Evolutionary conservation across 257 asterid species (phyloP).

Genomic region (Solanum etuberosum): DNA sequence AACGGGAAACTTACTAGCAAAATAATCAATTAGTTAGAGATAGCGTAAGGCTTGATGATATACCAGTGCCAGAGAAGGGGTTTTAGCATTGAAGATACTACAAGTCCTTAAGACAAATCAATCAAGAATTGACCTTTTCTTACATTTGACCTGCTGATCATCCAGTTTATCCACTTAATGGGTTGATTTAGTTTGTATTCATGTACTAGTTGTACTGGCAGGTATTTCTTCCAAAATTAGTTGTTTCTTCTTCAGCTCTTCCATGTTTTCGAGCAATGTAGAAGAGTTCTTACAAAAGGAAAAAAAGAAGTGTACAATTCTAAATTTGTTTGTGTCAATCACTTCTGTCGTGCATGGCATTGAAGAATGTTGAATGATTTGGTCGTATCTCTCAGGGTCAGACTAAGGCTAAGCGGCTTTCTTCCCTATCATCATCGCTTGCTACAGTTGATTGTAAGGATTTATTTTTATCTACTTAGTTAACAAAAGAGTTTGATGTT

Average conservation of each 20-base stretch:
- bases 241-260: not conserved
- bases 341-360: not conserved
- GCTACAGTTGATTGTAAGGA: slow-evolving; percentile 52
- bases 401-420: slow-evolving; percentile 59
- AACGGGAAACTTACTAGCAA: not conserved
- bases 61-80: not conserved
- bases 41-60: not conserved
- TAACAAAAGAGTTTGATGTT: slow-evolving; percentile 2
- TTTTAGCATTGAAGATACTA: not conserved
- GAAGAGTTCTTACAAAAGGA: not conserved
- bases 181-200: not conserved
- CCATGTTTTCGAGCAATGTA: not conserved
- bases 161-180: not conserved
- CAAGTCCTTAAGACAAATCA: not conserved
- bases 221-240: not conserved
- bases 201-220: not conserved
- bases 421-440: slow-evolving; percentile 64
- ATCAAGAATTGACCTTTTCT: not conserved
- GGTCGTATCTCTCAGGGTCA: slow-evolving; percentile 46
- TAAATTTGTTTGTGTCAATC: not conserved
- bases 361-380: not conserved
- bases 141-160: not conserved
- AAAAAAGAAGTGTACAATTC: not conserved
- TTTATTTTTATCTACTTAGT: slow-evolving; percentile 1
- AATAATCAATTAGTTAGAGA: not conserved